Base-by-base conservation (phyloP, 1,284 basidiomycete genomes). In the Apiotrichum akiyoshidainum region DNA sequence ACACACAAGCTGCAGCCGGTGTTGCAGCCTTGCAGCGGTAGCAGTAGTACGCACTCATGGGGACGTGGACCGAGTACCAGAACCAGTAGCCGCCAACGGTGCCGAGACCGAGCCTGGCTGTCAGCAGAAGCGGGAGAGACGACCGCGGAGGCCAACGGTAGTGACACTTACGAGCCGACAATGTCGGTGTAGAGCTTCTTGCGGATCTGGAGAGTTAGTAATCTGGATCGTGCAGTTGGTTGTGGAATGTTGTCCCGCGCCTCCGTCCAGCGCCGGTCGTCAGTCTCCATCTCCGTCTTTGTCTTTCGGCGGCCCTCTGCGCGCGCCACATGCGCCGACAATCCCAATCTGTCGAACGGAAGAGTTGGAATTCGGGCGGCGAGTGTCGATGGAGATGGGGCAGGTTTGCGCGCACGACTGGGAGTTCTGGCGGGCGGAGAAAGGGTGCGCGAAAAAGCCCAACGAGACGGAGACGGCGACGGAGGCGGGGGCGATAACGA, bases 41-140 rank as follows among this genome's bases (percentile, higher is more conserved):
- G 40, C 4, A 5, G 35, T 35, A 37, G 40, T 37, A 63, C 61
- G 58, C 34, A 63, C 61, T 58, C 53, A 53, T 56, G 44, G 58
- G 55, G 52, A 63, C 11, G 58, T 60, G 55, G 58, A 58, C 47
- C 17, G 17, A 33, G 61, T 63, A 58, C 61, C 61, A 63, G 61
- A 60, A 63, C 22, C 19, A 60, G 58, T 60, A 63, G 53, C 58
- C 61, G 44, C 46, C 56, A 33, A 44, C 13, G 49, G 44, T 53
- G 37, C 61, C 61, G 54, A 50, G 52, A 22, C 53, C 54, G 54
- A 63, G 58, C 22, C 61, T 63, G 55, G 11, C n/a, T 33, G 46
- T 58, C 16, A 56, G 57, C 22, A 46, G 14, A 19, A 1, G 19
- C 22, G 26, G 7, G 26, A 31, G 26, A 34, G 31, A 26, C n/a